Conservation (phyloP, 108 stramenopile species). For the Pelagomonas calceolata region DNA sequence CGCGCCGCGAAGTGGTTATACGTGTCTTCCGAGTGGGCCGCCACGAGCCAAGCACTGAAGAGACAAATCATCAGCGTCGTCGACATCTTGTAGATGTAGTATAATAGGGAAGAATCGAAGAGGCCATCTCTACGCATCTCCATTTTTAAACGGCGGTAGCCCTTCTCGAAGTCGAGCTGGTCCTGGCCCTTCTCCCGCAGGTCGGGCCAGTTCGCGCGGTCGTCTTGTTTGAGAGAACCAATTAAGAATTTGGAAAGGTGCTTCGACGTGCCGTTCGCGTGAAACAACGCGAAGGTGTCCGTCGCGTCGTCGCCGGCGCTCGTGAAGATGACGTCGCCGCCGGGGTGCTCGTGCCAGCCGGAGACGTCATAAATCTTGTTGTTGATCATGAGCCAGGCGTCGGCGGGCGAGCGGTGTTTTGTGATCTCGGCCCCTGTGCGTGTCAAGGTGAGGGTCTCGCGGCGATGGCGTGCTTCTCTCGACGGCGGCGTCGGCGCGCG, state of each 20-base stretch:
- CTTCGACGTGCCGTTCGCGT: constrained; percentile 73
- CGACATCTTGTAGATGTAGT: constrained; percentile 84
- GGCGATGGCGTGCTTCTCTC: too few species aligned
- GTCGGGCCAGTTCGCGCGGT: constrained; percentile 29
- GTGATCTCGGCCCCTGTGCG: constrained; percentile 79
- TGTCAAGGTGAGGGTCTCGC: too few species aligned
- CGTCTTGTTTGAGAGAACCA: constrained; percentile 72
- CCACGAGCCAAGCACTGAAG: neutral
- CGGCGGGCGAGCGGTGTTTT: constrained; percentile 76
- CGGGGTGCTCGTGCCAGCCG: constrained; percentile 92
- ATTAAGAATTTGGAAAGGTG: constrained; percentile 84
- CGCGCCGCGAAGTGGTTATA: constrained; percentile 61
- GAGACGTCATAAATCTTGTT: constrained; percentile 97
- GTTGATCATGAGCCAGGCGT: constrained; percentile 85
- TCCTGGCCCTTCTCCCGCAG: constrained; percentile 19
- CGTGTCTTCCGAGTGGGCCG: neutral
- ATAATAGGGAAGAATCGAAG: constrained; percentile 75
- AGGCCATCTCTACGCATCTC: constrained; percentile 84
- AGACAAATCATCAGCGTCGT: constrained; percentile 2
- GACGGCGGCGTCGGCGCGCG: too few species aligned
- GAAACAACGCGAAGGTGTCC: constrained; percentile 96
- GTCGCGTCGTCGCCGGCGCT: constrained; percentile 98
- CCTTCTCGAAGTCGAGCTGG: constrained; percentile 77
- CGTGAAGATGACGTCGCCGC: constrained; percentile 75
- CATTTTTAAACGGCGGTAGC: constrained; percentile 77